Evolutionary conservation across 306 rosid species (phyloP).

Genomic region (Prunus campanulata): DNA sequence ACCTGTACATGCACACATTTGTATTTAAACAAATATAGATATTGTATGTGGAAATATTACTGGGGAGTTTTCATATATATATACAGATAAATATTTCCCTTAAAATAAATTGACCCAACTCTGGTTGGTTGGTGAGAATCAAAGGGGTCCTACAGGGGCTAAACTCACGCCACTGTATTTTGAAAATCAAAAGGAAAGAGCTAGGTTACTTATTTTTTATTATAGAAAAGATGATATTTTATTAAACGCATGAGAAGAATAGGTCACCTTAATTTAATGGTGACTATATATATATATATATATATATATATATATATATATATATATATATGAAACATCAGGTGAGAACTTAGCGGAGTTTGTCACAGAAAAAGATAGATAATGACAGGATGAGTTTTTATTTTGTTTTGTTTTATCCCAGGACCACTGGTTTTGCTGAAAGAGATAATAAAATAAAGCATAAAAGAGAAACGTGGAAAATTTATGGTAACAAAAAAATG

Average conservation of each 20-base stretch:
- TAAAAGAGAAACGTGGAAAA: background rate
- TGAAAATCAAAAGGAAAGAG: background rate
- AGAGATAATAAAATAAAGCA: too few relatives aligned
- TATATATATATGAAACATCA: background rate
- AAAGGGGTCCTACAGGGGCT: background rate
- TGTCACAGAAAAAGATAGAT: background rate
- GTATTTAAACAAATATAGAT: too few relatives aligned
- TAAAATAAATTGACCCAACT: background rate
- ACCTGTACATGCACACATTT: conserved; percentile 19
- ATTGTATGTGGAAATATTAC: too few relatives aligned
- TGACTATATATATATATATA: too few relatives aligned
- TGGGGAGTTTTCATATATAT: too few relatives aligned
- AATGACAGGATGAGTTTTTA: background rate
- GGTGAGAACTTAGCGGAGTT: background rate
- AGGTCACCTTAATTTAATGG: too few relatives aligned
- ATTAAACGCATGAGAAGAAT: too few relatives aligned
- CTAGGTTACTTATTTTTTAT: background rate
- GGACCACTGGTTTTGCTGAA: too few relatives aligned
- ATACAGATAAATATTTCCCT: too few relatives aligned
- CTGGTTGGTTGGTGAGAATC: background rate
- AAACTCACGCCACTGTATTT: background rate
- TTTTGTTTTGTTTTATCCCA: background rate
- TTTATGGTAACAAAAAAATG: background rate
- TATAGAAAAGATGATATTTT: too few relatives aligned
- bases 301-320: too few relatives aligned